Conservation (phyloP, 768 basidiomycete species). For the Lactifluus volemus region DNA sequence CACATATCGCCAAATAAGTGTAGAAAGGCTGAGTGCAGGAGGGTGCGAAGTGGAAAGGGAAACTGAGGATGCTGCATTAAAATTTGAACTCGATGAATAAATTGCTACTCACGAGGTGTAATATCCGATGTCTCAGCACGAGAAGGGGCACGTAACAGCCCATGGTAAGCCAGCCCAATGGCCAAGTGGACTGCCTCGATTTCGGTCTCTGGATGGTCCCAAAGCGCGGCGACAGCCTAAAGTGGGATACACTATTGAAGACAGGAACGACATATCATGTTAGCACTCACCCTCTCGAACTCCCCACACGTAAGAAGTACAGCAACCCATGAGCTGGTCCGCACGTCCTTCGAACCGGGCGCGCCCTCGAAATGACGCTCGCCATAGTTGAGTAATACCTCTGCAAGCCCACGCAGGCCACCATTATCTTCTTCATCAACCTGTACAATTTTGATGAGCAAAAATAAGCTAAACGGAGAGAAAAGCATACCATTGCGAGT, state of each 20-base stretch:
- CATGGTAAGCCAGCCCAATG: slow-evolving; percentile 88
- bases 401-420: slow-evolving; percentile 63
- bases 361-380: slow-evolving; percentile 75
- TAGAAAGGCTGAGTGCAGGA: slow-evolving; percentile 72
- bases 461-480: not conserved
- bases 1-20: slow-evolving; percentile 87
- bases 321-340: slow-evolving; percentile 67
- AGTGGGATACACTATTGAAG: not conserved
- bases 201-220: slow-evolving; percentile 80
- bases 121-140: slow-evolving; percentile 77
- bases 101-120: slow-evolving; percentile 51
- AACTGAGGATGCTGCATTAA: slow-evolving; percentile 35
- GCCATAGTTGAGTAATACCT: slow-evolving; percentile 69
- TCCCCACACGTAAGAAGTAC: slow-evolving; percentile 88
- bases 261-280: not conserved
- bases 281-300: slow-evolving; percentile 71
- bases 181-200: slow-evolving; percentile 93
- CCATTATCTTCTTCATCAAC: slow-evolving; percentile 78
- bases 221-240: slow-evolving; percentile 84
- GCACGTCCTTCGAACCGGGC: slow-evolving; percentile 46
- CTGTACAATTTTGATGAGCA: slow-evolving; percentile 27
- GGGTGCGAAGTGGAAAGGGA: slow-evolving; percentile 57
- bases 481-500: slow-evolving; percentile 60
- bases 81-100: not conserved
- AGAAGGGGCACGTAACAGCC: slow-evolving; percentile 76